Percentiles rank a stretch among this genome's conserved stretches.
Conservation (phyloP, 2,329 filamentous ascomycete genomes). For the Ophidiomyces ophidiicola region DNA sequence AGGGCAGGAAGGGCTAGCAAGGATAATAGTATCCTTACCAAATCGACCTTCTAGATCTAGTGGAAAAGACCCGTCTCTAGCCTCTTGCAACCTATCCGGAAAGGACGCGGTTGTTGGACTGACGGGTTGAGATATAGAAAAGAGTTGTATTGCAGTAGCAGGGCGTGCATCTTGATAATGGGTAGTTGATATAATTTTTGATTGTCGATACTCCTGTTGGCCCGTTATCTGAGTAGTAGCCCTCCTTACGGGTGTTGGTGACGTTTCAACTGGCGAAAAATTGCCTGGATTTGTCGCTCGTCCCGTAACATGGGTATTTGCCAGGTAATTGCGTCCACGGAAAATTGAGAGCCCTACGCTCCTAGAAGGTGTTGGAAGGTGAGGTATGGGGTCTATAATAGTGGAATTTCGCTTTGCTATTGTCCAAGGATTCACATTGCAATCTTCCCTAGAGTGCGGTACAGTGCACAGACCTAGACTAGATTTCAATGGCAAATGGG, state of each 20-base stretch:
- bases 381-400: slow-evolving; percentile 8
- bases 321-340: not conserved
- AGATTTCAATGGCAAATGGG: too few relatives aligned
- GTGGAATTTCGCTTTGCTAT: slow-evolving; percentile 24
- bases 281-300: not conserved
- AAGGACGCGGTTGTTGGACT: too few relatives aligned
- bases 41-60: too few relatives aligned
- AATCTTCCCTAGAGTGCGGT: slow-evolving; percentile 10
- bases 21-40: too few relatives aligned
- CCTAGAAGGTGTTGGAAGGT: slow-evolving; percentile 16
- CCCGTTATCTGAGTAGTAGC: not conserved
- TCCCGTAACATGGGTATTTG: not conserved
- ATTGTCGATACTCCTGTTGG: not conserved
- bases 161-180: too few relatives aligned
- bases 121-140: too few relatives aligned
- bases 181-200: too few relatives aligned
- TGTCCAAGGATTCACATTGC: slow-evolving; percentile 25
- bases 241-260: not conserved
- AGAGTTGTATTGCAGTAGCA: too few relatives aligned
- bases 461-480: too few relatives aligned
- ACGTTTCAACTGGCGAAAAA: not conserved
- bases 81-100: too few relatives aligned
- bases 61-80: too few relatives aligned
- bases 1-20: not conserved
- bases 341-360: not conserved